Evolutionary conservation across 805 yeast species (phyloP).

Genomic region (Teunomyces pallodes): DNA sequence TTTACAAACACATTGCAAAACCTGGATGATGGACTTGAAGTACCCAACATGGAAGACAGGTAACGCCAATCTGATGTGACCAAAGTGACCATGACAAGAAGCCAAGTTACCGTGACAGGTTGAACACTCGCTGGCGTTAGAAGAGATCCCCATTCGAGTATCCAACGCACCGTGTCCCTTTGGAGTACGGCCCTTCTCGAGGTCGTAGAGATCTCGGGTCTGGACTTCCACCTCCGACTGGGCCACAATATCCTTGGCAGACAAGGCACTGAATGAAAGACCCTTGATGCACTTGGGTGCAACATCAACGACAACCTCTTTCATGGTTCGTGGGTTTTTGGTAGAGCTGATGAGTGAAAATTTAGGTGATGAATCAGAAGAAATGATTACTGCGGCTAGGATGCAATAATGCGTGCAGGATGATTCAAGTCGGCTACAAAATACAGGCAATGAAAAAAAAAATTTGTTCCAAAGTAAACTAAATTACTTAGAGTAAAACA

Average conservation of each 20-base stretch:
- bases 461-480: background rate
- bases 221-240: constrained; percentile 93
- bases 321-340: constrained; percentile 22
- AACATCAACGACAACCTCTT: constrained; percentile 62
- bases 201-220: constrained; percentile 87
- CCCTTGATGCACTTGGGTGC: constrained; percentile 91
- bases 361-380: background rate
- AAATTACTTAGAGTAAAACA: background rate
- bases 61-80: constrained; percentile 86
- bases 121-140: constrained; percentile 78
- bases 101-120: constrained; percentile 93
- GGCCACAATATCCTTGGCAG: constrained; percentile 85
- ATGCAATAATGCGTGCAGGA: background rate
- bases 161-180: constrained; percentile 86
- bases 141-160: constrained; percentile 89
- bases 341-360: constrained; percentile 4
- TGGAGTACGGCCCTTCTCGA: constrained; percentile 85
- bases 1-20: constrained; percentile 88
- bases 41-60: constrained; percentile 98
- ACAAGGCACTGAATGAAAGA: constrained; percentile 88
- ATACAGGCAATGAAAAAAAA: background rate
- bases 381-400: background rate
- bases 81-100: constrained; percentile 97
- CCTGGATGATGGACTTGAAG: constrained; percentile 85
- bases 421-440: background rate